phyloP scores from a whole-genome alignment of 2,329 filamentous ascomycete genomes.

The Biscogniauxia sp. region DNA sequence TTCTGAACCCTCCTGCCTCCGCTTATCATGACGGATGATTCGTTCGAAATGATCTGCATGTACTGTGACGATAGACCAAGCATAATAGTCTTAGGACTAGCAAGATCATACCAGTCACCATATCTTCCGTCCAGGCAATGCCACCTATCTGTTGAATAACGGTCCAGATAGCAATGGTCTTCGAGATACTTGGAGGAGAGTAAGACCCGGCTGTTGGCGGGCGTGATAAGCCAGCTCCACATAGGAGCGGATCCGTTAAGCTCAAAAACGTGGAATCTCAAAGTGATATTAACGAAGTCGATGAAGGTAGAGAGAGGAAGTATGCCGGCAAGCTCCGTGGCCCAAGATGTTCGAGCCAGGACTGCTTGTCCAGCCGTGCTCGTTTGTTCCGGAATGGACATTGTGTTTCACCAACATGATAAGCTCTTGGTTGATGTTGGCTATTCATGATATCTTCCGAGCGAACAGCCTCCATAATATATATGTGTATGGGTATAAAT shows the following conservation, averaged over 20 bases:
- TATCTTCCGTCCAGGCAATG: conserved; percentile 4
- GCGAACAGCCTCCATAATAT: too few species aligned
- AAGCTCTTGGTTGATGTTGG: too few species aligned
- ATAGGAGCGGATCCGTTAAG: neutral
- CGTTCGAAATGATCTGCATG: neutral
- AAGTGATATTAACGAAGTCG: conserved; percentile 2
- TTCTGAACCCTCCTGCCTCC: neutral
- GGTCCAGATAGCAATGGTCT: conserved; percentile 1
- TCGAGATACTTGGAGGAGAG: neutral
- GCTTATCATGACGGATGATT: neutral
- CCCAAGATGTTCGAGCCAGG: neutral
- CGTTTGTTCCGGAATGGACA: too few species aligned
- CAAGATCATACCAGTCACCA: conserved; percentile 1
- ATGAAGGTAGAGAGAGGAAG: conserved; percentile 4
- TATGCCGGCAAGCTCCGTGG: conserved; percentile 1
- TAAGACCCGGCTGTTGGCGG: conserved; percentile 1
- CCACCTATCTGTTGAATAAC: neutral
- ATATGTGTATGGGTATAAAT: too few species aligned
- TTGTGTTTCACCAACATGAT: too few species aligned
- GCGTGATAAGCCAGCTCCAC: conserved; percentile 4
- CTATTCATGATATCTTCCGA: too few species aligned
- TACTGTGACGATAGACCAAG: neutral
- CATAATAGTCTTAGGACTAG: conserved; percentile 1
- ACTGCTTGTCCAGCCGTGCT: too few species aligned
- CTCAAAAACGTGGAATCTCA: neutral